Evolutionary conservation across 176 grass and related monocot genomes (phyloP).

Genomic region (Rhipidocladum racemiflorum): DNA sequence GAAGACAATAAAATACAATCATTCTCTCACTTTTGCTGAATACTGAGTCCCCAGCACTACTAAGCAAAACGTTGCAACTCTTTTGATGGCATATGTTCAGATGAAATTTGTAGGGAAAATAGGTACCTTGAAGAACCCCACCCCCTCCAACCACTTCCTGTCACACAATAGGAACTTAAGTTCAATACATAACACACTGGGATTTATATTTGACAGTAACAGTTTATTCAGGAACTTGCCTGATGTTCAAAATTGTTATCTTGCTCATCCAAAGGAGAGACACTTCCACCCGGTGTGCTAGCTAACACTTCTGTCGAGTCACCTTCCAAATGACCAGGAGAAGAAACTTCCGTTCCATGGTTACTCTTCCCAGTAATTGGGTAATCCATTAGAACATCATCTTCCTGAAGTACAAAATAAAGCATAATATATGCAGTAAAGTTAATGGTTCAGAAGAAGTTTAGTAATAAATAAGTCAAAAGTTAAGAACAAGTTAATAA

Average conservation of each 20-base stretch:
- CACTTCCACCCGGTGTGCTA: conserved; percentile 18
- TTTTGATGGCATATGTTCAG: conserved; percentile 13
- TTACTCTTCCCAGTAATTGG: conserved; percentile 5
- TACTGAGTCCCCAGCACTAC: neutral
- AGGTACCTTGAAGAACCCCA: conserved; percentile 41
- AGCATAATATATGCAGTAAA: neutral
- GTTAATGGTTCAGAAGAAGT: conserved; percentile 25
- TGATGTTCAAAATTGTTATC: conserved; percentile 27
- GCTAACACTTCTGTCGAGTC: conserved; percentile 11
- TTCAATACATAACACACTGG: conserved; percentile 10
- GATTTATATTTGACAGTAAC: conserved; percentile 20
- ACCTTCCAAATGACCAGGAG: conserved; percentile 32
- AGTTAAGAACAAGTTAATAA: conserved; percentile 23
- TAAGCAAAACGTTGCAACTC: conserved; percentile 13
- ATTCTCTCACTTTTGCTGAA: neutral
- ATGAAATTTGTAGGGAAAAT: conserved; percentile 16
- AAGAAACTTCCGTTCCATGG: conserved; percentile 23
- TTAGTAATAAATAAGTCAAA: conserved; percentile 24
- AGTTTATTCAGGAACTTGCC: conserved; percentile 35
- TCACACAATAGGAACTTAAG: conserved; percentile 24
- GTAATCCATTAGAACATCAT: conserved; percentile 21
- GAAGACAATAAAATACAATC: neutral
- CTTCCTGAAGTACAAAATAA: conserved; percentile 45
- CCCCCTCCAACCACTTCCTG: conserved; percentile 33
- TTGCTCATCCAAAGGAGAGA: conserved; percentile 19